Percentiles rank a stretch among this genome's conserved stretches.
phyloP scores from a whole-genome alignment of 2,329 filamentous ascomycete genomes.

The Leptodontidium sp. region DNA sequence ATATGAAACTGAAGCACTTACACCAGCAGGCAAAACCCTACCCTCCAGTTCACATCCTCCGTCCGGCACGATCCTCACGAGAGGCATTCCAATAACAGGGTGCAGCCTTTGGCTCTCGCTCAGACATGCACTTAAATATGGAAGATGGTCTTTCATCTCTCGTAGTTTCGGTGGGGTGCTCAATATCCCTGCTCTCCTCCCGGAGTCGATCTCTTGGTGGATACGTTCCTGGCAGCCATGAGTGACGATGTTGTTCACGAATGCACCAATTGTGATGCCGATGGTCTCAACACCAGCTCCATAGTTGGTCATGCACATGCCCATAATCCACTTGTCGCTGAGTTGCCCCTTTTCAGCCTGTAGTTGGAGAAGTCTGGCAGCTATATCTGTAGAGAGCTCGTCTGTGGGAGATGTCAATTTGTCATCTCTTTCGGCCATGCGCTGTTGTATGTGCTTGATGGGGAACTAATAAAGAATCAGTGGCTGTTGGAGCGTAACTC shows the following conservation, averaged over 20 bases:
- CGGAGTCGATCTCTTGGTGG: conserved; percentile 45
- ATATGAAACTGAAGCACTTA: conserved; percentile 34
- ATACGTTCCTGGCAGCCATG: conserved; percentile 41
- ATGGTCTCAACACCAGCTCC: conserved; percentile 54
- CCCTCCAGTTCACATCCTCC: conserved; percentile 41
- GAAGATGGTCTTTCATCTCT: conserved; percentile 45
- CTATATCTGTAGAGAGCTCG: conserved; percentile 18
- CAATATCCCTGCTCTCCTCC: conserved; percentile 26
- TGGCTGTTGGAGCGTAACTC: neutral
- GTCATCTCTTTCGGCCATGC: neutral
- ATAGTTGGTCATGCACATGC: conserved; percentile 46
- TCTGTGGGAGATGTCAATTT: neutral
- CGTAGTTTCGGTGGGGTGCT: conserved; percentile 22
- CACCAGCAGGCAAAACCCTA: conserved; percentile 57
- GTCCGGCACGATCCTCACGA: conserved; percentile 52
- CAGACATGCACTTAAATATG: conserved; percentile 57
- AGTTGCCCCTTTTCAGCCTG: conserved; percentile 18
- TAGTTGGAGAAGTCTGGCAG: conserved; percentile 26
- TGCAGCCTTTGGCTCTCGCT: conserved; percentile 57
- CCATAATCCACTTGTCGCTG: conserved; percentile 26
- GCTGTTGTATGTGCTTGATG: neutral
- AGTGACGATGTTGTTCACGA: conserved; percentile 26
- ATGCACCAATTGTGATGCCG: conserved; percentile 50
- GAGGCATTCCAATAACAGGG: conserved; percentile 52
- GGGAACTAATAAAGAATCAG: neutral